Base-by-base conservation (phyloP, 2,329 filamentous ascomycete species). In the Magnaporthiopsis rhizophila region DNA sequence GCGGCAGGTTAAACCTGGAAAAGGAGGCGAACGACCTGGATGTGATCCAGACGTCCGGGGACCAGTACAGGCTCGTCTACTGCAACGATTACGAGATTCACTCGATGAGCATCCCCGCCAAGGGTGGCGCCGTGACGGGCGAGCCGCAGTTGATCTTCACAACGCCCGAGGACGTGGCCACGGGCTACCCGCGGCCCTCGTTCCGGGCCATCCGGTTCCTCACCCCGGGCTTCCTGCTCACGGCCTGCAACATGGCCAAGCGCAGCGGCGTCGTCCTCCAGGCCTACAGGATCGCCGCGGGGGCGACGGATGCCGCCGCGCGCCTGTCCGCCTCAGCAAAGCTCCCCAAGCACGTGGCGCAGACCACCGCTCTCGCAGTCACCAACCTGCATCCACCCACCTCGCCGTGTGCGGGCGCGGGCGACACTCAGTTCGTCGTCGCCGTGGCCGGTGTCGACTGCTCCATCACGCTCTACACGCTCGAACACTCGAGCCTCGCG, bases 361-460 rank as follows among this genome's bases (percentile, higher is more conserved):
- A 90, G 64, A 90, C 90, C 4, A 89, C 91, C 0, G 89, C 89
- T 12, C 81, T 98, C 62, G 90, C 95, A 62, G 86, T 94, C 62
- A 86, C 86, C 66, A 86, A 88, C 65, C 81, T 97, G 12, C 82
- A 84, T 12, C 82, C 80, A 5, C 78, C 84, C 8, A 76, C 82
- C 0, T 79, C 83, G 24, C 64, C 64, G 26, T 4, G 67, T 63
- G 76, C 82, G 1, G 78, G 74, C 61, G 76, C 86, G 62, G 85
- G 84, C 63, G 86, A 89, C 65, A 85, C 88, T 60, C 92, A 97
- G 75, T 89, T 92, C 68, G 84, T 89, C 60, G 82, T 97, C 68
- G 93, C 92, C 8, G 86, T 96, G 18, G 90, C 90, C 3, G 89
- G 89, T 11, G 89, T 90, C 69, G 90, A 96, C 74, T 86, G 87